Base-by-base conservation (phyloP, 2,329 filamentous ascomycete species). In the Nannizzia gypsea region DNA sequence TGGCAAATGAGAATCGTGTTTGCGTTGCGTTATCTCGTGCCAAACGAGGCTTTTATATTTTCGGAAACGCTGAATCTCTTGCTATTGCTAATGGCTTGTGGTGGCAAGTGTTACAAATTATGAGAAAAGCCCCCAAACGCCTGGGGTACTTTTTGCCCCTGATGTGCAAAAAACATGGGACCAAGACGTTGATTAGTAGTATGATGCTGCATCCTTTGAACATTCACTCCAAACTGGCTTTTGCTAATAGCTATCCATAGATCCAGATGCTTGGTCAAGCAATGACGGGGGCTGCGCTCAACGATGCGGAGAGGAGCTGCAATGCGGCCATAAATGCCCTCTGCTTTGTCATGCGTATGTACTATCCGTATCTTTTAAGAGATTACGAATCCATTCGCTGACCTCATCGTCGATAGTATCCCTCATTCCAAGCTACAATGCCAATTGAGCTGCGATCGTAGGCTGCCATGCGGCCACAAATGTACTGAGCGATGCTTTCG, bases 31-130 rank as follows among this genome's bases (percentile, higher is more conserved):
- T 86, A 1, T 85, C 83, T 15, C 84, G 91, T 59, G 90, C 91
- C 2, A 85, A 83, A 60, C 79, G 85, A 4, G 90, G 90, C 0
- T 83, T 96, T 61, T 95, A 91, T 71, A 78, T 96, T 42, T 95
- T 96, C 68, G 91, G 90, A 1, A 89, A 95, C 66, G 81, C 81
- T 11, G 66, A 78, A 6, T 81, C 82, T 5, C 65, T 82, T 0
- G 78, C 78, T 0, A 68, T 70, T 13, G 65, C 70, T 0, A 78
- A 77, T 62, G 69, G 68, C 1, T 74, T 82, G 3, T 86, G 82
- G 82, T 73, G 70, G 46, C 69, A 77, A 24, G 74, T 85, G 15
- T 68, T 76, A 1, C 69, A 73, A 1, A 74, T 78, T 26, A 73
- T 81, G 72, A 64, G 57, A 15, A 54, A 61, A 34, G 57, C 64